A percentile compares a stretch with the other conserved stretches of the same genome.
phyloP scores from a whole-genome alignment of 208 protist genomes.

The Angomonas ambiguus region DNA sequence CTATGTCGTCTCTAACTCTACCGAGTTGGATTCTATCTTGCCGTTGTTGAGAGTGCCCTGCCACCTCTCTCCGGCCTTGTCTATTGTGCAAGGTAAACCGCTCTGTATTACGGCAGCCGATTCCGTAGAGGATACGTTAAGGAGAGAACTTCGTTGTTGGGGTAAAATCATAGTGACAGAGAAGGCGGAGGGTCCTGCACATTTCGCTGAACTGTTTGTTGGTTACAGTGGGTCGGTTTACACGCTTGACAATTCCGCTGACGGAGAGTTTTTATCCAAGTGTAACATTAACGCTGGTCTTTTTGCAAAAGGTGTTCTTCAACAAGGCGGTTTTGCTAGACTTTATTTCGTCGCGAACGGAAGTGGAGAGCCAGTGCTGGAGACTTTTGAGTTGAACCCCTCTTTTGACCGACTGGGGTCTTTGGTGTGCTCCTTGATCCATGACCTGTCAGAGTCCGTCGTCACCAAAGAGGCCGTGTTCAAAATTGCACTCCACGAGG shows the following conservation, averaged over 20 bases:
- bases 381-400: neutral
- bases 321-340: conserved; percentile 23
- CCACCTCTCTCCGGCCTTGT: neutral
- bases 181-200: neutral
- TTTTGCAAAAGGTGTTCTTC: conserved; percentile 33
- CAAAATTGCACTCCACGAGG: conserved; percentile 27
- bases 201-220: neutral
- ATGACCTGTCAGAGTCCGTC: conserved; percentile 13
- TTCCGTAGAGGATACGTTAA: neutral
- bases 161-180: neutral
- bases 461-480: conserved; percentile 20
- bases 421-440: neutral
- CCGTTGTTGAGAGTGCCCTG: neutral
- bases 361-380: neutral
- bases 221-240: neutral
- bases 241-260: neutral
- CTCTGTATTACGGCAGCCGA: neutral
- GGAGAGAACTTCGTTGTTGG: neutral
- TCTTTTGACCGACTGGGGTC: neutral
- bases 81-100: neutral
- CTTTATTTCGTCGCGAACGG: conserved; percentile 7
- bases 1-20: conserved; percentile 13
- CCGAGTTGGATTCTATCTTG: neutral
- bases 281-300: neutral
- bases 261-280: neutral